A percentile compares a stretch with the other conserved stretches of the same genome.
These are phyloP conservation scores for Rheum nobile DNA, from an alignment of 148 eudicot genomes.

Conservation along the genomic window DNA sequence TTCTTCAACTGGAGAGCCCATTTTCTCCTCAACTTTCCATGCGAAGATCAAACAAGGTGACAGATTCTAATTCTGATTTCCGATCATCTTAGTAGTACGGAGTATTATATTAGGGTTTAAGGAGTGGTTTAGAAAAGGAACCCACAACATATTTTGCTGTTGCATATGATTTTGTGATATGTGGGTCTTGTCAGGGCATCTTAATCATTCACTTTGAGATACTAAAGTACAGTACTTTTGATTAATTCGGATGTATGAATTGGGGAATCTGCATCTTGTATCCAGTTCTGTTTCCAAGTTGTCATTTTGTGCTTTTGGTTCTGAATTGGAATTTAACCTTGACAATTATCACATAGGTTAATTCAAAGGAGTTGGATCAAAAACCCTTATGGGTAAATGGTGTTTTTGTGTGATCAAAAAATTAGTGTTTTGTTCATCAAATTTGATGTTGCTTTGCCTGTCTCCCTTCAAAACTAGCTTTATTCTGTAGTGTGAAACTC, in stretches of 20 bases:
- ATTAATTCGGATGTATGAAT: neutral
- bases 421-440: too few species aligned
- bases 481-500: slow-evolving; percentile 10
- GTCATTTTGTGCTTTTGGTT: neutral
- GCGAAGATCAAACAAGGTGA: neutral
- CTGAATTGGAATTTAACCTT: neutral
- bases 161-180: neutral
- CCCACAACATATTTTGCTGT: neutral
- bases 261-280: neutral
- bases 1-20: neutral
- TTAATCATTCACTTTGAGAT: neutral
- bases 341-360: neutral
- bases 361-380: too few species aligned
- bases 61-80: neutral
- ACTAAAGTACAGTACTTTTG: too few species aligned
- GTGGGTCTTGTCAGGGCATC: neutral
- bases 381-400: too few species aligned
- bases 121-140: neutral
- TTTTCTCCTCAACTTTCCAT: neutral
- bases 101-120: neutral
- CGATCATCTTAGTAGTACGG: neutral
- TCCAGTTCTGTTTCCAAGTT: neutral
- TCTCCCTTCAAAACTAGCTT: too few species aligned
- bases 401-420: too few species aligned
- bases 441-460: too few species aligned